These are phyloP conservation scores for Annulohypoxylon moriforme DNA, from an alignment of 495 filamentous ascomycete species.

Conservation along the genomic window DNA sequence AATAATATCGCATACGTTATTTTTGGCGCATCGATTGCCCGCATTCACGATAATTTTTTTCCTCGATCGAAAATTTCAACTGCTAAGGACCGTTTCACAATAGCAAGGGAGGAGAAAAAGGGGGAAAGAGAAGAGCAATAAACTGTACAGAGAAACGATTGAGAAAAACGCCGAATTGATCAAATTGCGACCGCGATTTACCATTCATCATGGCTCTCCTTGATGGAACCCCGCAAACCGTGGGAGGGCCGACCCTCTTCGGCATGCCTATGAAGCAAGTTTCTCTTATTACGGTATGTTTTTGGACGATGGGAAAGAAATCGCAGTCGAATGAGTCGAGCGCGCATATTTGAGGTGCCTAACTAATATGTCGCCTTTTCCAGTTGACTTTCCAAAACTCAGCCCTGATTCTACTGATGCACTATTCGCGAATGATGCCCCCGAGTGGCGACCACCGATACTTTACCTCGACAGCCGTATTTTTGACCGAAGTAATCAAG, in stretches of 20 bases:
- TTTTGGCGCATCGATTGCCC: slow-evolving; percentile 21
- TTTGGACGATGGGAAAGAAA: background rate
- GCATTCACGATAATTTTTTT: background rate
- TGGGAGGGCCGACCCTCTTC: slow-evolving; percentile 60
- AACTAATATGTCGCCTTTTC: slow-evolving; percentile 43
- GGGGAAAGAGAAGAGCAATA: background rate
- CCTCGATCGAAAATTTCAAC: slow-evolving; percentile 13
- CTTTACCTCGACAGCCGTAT: slow-evolving; percentile 92
- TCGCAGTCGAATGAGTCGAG: background rate
- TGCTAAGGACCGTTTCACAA: slow-evolving; percentile 1
- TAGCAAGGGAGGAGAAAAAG: background rate
- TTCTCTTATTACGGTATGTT: slow-evolving; percentile 79
- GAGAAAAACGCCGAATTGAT: slow-evolving; percentile 1
- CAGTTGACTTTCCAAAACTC: slow-evolving; percentile 86
- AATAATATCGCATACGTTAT: slow-evolving; percentile 3
- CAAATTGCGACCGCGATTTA: slow-evolving; percentile 12
- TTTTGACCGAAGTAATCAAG: slow-evolving; percentile 94
- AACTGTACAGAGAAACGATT: background rate
- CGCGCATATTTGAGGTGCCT: slow-evolving; percentile 1
- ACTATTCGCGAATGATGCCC: slow-evolving; percentile 95
- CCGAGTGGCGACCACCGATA: slow-evolving; percentile 83
- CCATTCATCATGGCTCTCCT: slow-evolving; percentile 52
- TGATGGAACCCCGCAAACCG: slow-evolving; percentile 49
- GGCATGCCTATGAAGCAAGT: slow-evolving; percentile 80
- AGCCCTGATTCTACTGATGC: slow-evolving; percentile 82